Conservation (phyloP, 331 rosid genomes). For the Cydonia oblonga region DNA sequence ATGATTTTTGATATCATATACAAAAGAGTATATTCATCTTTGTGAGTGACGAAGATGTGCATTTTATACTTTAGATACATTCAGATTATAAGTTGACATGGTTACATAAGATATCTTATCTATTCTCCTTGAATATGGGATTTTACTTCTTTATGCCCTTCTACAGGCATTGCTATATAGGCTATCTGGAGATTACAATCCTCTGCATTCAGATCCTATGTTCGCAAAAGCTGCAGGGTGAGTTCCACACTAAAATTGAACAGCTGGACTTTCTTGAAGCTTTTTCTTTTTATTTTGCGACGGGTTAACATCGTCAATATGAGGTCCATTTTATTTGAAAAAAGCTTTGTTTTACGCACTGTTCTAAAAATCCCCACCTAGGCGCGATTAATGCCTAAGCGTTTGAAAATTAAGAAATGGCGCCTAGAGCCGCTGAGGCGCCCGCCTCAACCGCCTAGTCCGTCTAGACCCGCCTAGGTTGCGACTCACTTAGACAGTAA, state of each 20-base stretch:
- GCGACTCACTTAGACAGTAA: too few relatives aligned
- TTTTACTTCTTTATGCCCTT: constrained; percentile 12
- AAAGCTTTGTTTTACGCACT: too few relatives aligned
- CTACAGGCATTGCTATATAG: constrained; percentile 88
- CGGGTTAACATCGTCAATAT: neutral
- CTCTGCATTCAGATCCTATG: constrained; percentile 85
- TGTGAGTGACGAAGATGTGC: neutral
- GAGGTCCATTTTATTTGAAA: too few relatives aligned
- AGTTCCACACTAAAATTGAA: constrained; percentile 23
- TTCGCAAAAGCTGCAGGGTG: constrained; percentile 87
- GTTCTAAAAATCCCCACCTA: too few relatives aligned
- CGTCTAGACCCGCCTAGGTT: too few relatives aligned
- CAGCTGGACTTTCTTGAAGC: neutral
- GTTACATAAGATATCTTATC: neutral
- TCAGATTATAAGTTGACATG: neutral
- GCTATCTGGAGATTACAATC: constrained; percentile 84
- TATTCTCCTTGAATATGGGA: neutral
- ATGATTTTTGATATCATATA: neutral
- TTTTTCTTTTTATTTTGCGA: neutral
- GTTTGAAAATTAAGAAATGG: too few relatives aligned
- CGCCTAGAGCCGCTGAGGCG: too few relatives aligned
- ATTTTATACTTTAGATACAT: neutral
- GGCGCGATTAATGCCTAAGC: too few relatives aligned
- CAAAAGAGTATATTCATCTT: neutral
- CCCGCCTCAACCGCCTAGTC: too few relatives aligned